Evolutionary conservation across 179 eudicot species (phyloP).

Genomic region (Carnegiea gigantea): DNA sequence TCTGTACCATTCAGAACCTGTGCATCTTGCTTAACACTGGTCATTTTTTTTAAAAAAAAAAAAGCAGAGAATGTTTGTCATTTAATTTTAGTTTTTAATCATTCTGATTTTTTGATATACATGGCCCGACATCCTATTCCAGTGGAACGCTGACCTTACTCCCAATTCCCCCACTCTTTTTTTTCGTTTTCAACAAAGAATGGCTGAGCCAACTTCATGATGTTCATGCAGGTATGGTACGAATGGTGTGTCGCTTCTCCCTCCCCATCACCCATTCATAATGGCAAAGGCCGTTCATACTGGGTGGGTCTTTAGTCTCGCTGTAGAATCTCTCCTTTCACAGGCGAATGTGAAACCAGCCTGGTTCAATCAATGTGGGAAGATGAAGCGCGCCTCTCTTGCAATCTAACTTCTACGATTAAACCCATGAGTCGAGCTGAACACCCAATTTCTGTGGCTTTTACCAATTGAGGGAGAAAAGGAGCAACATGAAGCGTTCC

Average conservation of each 20-base stretch:
- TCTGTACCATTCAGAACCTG: background rate
- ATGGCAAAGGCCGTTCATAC: conserved; percentile 84
- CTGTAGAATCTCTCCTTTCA: background rate
- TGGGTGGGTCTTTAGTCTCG: conserved; percentile 81
- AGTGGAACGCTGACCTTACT: no score
- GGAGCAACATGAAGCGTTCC: background rate
- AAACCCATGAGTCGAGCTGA: background rate
- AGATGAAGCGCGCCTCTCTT: background rate
- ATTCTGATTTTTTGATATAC: no score
- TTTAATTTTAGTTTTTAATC: background rate
- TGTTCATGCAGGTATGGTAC: conserved; percentile 77
- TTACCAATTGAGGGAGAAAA: background rate
- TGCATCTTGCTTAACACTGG: background rate
- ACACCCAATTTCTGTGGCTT: background rate
- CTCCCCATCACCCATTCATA: conserved; percentile 68
- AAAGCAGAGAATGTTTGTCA: background rate
- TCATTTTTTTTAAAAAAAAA: background rate
- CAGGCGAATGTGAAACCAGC: background rate
- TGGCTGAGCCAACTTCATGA: background rate
- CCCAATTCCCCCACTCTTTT: no score
- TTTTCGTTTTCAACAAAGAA: background rate
- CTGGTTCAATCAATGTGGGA: background rate
- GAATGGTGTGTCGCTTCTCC: conserved; percentile 90
- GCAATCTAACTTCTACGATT: background rate
- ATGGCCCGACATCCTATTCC: no score